A percentile compares a stretch with the other conserved stretches of the same genome.
Conservation (phyloP, 2,329 filamentous ascomycete species). For the Didymellaceae sp. region DNA sequence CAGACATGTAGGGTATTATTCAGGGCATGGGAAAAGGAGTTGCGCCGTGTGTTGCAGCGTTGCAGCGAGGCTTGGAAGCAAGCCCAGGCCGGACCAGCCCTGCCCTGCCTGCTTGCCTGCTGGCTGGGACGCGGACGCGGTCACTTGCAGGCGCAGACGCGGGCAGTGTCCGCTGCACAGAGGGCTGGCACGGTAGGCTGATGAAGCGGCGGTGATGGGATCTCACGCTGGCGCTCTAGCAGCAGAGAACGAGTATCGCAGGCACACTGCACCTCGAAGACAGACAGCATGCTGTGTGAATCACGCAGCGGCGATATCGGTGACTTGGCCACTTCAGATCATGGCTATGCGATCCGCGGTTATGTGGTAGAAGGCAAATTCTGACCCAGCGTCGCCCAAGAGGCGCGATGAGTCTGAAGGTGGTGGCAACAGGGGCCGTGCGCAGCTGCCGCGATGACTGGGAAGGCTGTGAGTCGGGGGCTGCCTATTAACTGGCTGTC, state of each 20-base stretch:
- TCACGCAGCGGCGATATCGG: constrained; percentile 3
- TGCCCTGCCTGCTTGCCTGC: constrained; percentile 12
- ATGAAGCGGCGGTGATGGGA: constrained; percentile 14
- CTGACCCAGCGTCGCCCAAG: constrained; percentile 12
- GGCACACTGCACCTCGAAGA: neutral
- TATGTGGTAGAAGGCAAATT: constrained; percentile 9
- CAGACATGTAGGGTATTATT: constrained; percentile 13
- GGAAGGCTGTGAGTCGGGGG: constrained; percentile 26
- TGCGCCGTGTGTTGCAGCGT: constrained; percentile 36
- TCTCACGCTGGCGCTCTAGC: constrained; percentile 21
- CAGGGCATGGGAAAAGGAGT: constrained; percentile 25
- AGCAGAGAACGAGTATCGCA: neutral
- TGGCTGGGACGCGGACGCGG: constrained; percentile 18
- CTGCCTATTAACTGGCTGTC: constrained; percentile 39
- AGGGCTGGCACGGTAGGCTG: constrained; percentile 5
- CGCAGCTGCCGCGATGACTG: constrained; percentile 32
- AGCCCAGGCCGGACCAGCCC: constrained; percentile 20
- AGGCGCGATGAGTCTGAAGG: constrained; percentile 31
- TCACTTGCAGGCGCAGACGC: constrained; percentile 29
- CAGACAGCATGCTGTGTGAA: neutral
- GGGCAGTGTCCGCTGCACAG: constrained; percentile 25
- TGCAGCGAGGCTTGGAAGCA: constrained; percentile 23
- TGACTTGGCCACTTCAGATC: constrained; percentile 1
- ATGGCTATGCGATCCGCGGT: constrained; percentile 7
- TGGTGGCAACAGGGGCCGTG: constrained; percentile 34